phyloP scores from a whole-genome alignment of 805 yeast genomes.

The Pichia exigua region DNA sequence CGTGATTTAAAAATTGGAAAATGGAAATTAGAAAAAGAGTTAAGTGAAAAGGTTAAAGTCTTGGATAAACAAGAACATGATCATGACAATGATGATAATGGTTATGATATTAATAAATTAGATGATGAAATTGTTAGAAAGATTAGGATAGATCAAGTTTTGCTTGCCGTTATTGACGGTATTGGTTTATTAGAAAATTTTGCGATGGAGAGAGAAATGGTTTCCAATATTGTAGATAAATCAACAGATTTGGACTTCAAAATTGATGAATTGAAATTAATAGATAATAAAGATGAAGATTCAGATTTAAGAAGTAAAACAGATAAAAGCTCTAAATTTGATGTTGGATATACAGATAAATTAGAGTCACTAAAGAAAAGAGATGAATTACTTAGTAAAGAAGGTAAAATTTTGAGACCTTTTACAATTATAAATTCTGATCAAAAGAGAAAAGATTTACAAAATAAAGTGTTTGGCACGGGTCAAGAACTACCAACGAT shows the following conservation, averaged over 20 bases:
- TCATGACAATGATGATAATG: neutral
- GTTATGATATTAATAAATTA: slow-evolving; percentile 21
- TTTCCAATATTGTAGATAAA: slow-evolving; percentile 32
- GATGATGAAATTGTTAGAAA: slow-evolving; percentile 63
- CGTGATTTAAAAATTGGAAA: slow-evolving; percentile 70
- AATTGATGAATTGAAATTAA: slow-evolving; percentile 7
- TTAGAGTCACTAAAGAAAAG: slow-evolving; percentile 36
- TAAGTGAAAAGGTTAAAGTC: slow-evolving; percentile 36
- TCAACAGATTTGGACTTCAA: slow-evolving; percentile 13
- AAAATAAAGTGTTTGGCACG: slow-evolving; percentile 70
- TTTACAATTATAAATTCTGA: slow-evolving; percentile 59
- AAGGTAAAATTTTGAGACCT: slow-evolving; percentile 78
- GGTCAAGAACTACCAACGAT: slow-evolving; percentile 92
- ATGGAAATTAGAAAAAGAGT: slow-evolving; percentile 51
- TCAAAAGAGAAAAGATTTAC: slow-evolving; percentile 41
- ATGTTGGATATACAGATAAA: slow-evolving; percentile 55
- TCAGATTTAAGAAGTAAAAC: slow-evolving; percentile 10
- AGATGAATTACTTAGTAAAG: slow-evolving; percentile 46
- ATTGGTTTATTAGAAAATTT: slow-evolving; percentile 50
- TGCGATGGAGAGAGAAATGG: slow-evolving; percentile 58
- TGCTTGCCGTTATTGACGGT: slow-evolving; percentile 42
- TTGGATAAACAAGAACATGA: slow-evolving; percentile 30
- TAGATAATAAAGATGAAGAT: slow-evolving; percentile 8
- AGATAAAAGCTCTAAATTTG: slow-evolving; percentile 15
- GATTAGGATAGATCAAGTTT: slow-evolving; percentile 48